phyloP scores from a whole-genome alignment of 108 stramenopile species.

The Cyclotella atomus region DNA sequence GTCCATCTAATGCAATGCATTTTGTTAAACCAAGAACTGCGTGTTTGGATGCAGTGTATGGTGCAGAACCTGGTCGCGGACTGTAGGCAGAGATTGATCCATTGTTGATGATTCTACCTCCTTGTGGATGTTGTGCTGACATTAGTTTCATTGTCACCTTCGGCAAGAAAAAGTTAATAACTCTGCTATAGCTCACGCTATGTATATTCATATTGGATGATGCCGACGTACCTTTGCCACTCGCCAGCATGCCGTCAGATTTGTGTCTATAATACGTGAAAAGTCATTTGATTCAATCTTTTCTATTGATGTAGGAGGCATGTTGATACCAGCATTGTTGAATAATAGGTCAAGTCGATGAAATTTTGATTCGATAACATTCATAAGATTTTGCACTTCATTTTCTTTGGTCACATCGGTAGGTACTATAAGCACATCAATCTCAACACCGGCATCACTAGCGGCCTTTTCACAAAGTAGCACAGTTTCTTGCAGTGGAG shows the following conservation, averaged over 20 bases:
- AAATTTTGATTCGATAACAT: slow-evolving; percentile 15
- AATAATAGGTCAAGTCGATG: slow-evolving; percentile 67
- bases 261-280: slow-evolving; percentile 62
- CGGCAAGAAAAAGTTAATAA: too few relatives aligned
- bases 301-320: slow-evolving; percentile 52
- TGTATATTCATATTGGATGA: too few relatives aligned
- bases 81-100: slow-evolving; percentile 67
- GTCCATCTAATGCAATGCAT: slow-evolving; percentile 75
- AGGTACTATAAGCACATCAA: slow-evolving; percentile 31
- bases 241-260: slow-evolving; percentile 74
- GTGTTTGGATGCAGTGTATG: slow-evolving; percentile 82
- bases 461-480: slow-evolving; percentile 19
- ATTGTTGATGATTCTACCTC: slow-evolving; percentile 83
- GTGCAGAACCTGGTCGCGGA: slow-evolving; percentile 74
- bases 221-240: slow-evolving; percentile 77
- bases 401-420: slow-evolving; percentile 67
- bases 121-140: slow-evolving; percentile 42
- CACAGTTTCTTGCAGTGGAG: slow-evolving; percentile 55
- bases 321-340: slow-evolving; percentile 83
- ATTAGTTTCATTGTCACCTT: slow-evolving; percentile 75
- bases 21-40: slow-evolving; percentile 76
- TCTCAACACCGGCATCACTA: slow-evolving; percentile 13
- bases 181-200: too few relatives aligned
- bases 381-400: slow-evolving; percentile 58
- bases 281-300: slow-evolving; percentile 54